These are phyloP conservation scores for Betula pendula DNA, from an alignment of 306 rosid species.

Conservation along the genomic window DNA sequence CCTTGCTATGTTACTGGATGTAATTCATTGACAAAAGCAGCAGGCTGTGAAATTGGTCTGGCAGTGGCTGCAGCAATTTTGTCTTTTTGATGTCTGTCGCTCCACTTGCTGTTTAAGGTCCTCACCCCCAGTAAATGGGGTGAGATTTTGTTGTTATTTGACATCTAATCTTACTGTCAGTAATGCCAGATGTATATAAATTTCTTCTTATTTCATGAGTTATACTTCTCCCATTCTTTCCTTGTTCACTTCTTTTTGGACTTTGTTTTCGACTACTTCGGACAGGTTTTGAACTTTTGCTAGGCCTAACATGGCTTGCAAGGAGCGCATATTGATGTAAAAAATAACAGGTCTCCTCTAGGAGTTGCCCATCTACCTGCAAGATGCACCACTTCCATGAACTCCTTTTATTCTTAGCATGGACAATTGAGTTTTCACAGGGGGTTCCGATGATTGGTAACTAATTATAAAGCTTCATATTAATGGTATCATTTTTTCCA, in stretches of 20 bases:
- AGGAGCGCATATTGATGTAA: background rate
- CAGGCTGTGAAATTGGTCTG: conserved; percentile 23
- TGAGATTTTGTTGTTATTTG: conserved; percentile 11
- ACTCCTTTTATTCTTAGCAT: no score
- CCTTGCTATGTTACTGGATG: conserved; percentile 8
- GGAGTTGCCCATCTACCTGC: background rate
- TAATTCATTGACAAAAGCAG: background rate
- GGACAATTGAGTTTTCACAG: no score
- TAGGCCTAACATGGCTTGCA: background rate
- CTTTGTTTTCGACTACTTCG: background rate
- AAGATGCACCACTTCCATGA: background rate
- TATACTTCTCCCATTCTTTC: background rate
- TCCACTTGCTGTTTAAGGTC: conserved; percentile 31
- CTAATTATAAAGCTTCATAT: no score
- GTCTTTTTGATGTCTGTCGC: conserved; percentile 39
- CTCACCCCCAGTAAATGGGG: conserved; percentile 13
- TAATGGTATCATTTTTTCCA: background rate
- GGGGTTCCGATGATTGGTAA: no score
- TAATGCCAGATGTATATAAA: background rate
- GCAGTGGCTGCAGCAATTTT: conserved; percentile 62
- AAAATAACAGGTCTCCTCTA: background rate
- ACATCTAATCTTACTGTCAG: background rate
- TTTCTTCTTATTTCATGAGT: background rate
- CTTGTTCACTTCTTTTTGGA: background rate
- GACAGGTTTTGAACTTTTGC: background rate